These are phyloP conservation scores for Metrosideros polymorpha DNA, from an alignment of 441 rosid species.

Conservation along the genomic window DNA sequence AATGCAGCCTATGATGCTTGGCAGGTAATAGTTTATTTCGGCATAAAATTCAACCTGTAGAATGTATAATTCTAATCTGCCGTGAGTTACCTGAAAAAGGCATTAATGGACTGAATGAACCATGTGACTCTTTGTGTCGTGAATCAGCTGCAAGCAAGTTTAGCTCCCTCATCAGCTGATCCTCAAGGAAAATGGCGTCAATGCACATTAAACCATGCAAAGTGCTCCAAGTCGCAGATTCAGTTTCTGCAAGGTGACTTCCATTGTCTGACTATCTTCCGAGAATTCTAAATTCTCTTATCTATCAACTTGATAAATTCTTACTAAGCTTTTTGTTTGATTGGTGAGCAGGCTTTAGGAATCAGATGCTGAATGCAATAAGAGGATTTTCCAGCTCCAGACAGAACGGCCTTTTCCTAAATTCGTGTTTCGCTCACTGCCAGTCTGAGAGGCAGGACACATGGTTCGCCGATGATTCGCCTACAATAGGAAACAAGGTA, in stretches of 20 bases:
- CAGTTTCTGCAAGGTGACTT: conserved; percentile 7
- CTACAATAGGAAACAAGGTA: conserved; percentile 71
- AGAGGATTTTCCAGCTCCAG: conserved; percentile 58
- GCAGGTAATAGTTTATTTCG: background rate
- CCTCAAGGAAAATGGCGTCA: conserved; percentile 2
- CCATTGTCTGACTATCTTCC: background rate
- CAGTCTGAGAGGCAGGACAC: conserved; percentile 97
- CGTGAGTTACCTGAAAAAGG: background rate
- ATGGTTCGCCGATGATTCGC: conserved; percentile 90
- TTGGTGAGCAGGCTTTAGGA: conserved; percentile 65
- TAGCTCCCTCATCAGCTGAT: conserved; percentile 3
- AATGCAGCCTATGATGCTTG: conserved; percentile 10
- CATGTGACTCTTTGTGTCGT: background rate
- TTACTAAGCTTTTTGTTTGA: background rate
- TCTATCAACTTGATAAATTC: background rate
- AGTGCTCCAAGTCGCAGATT: background rate
- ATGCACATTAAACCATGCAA: conserved; percentile 2
- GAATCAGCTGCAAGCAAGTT: conserved; percentile 3
- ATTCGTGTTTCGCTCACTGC: conserved; percentile 96
- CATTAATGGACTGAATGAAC: background rate
- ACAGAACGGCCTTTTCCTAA: conserved; percentile 75
- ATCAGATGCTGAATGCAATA: conserved; percentile 64
- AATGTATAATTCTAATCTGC: background rate
- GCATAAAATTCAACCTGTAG: background rate
- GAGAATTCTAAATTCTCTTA: background rate